Percentiles rank a stretch among this genome's conserved stretches.
Conservation (phyloP, 108 stramenopile genomes). For the Cyclotella choctawhatcheeana region DNA sequence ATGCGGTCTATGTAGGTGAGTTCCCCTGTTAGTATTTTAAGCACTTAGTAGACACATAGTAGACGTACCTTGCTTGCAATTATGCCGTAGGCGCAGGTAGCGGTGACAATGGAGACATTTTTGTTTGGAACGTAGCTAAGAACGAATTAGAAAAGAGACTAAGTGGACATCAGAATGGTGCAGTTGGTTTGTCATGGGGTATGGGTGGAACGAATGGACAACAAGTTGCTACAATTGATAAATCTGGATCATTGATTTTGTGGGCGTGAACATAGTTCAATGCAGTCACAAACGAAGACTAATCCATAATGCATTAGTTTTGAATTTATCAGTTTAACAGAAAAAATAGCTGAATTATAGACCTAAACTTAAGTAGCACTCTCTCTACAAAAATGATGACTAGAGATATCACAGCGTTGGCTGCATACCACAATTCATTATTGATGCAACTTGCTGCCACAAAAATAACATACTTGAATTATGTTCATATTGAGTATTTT, state of each 20-base stretch:
- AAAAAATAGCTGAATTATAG: not conserved
- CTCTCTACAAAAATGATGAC: not conserved
- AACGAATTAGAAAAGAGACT: slow-evolving; percentile 54
- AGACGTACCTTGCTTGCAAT: no score
- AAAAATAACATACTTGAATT: not conserved
- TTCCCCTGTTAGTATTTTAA: no score
- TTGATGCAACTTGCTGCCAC: slow-evolving; percentile 1
- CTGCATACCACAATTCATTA: not conserved
- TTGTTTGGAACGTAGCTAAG: slow-evolving; percentile 70
- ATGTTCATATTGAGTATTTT: not conserved
- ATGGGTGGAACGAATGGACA: slow-evolving; percentile 72
- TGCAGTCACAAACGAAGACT: not conserved
- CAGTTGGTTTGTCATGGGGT: slow-evolving; percentile 79
- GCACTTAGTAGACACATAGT: no score
- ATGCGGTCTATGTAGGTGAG: slow-evolving; percentile 75
- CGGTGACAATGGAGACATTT: slow-evolving; percentile 65
- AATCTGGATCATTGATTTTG: slow-evolving; percentile 70
- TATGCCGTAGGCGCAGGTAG: slow-evolving; percentile 68
- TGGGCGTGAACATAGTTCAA: slow-evolving; percentile 61
- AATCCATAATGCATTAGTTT: not conserved
- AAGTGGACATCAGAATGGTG: slow-evolving; percentile 57
- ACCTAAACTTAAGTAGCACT: not conserved
- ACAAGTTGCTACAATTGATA: slow-evolving; percentile 82
- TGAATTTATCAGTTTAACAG: not conserved
- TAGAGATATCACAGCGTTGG: not conserved